These are phyloP conservation scores for Candida tetrigidarum DNA, from an alignment of 1,139 yeast species.

Conservation along the genomic window DNA sequence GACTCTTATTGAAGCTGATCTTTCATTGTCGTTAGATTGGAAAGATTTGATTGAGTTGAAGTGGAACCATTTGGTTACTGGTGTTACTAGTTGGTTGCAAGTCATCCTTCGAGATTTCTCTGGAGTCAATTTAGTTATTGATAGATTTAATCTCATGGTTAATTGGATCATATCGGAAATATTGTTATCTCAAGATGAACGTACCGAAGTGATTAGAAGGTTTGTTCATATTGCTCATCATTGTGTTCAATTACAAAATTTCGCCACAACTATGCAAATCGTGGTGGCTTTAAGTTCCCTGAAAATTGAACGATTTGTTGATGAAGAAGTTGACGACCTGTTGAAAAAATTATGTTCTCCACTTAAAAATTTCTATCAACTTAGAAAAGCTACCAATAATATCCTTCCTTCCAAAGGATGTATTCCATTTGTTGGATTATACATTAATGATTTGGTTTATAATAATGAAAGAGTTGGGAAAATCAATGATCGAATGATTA, in stretches of 20 bases:
- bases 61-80: slow-evolving; percentile 69
- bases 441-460: slow-evolving; percentile 79
- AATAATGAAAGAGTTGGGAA: slow-evolving; percentile 72
- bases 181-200: slow-evolving; percentile 65
- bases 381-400: slow-evolving; percentile 65
- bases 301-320: slow-evolving; percentile 48
- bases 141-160: slow-evolving; percentile 86
- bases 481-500: slow-evolving; percentile 49
- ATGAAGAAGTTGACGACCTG: slow-evolving; percentile 4
- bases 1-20: slow-evolving; percentile 85
- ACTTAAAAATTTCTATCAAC: slow-evolving; percentile 62
- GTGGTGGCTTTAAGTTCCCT: slow-evolving; percentile 81
- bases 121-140: slow-evolving; percentile 84
- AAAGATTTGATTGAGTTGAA: slow-evolving; percentile 79
- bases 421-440: slow-evolving; percentile 88
- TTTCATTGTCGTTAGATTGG: slow-evolving; percentile 89
- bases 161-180: slow-evolving; percentile 95
- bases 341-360: slow-evolving; percentile 61
- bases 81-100: slow-evolving; percentile 88
- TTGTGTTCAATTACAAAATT: slow-evolving; percentile 76
- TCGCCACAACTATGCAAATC: slow-evolving; percentile 85
- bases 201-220: slow-evolving; percentile 71
- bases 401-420: slow-evolving; percentile 78
- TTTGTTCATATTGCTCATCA: slow-evolving; percentile 86
- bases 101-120: slow-evolving; percentile 65